phyloP scores from a whole-genome alignment of 148 eudicot genomes.

The Rhododendron simsii region DNA sequence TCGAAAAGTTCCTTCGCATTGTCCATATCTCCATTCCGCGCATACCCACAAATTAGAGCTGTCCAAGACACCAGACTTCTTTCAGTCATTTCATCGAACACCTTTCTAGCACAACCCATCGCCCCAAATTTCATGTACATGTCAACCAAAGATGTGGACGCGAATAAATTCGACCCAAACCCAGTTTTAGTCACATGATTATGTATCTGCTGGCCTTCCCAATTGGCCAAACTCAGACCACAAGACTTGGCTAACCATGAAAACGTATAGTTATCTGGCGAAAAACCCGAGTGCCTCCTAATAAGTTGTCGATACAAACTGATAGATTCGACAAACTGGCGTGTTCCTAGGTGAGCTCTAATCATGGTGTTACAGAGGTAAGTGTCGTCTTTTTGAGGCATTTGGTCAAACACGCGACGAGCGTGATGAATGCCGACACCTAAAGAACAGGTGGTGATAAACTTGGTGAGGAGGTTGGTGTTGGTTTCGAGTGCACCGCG shows the following conservation, averaged over 20 bases:
- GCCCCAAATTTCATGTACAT: slow-evolving; percentile 63
- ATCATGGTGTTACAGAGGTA: slow-evolving; percentile 64
- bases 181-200: slow-evolving; percentile 51
- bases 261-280: slow-evolving; percentile 61
- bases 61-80: slow-evolving; percentile 79
- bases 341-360: slow-evolving; percentile 39
- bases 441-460: slow-evolving; percentile 37
- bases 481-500: slow-evolving; percentile 44
- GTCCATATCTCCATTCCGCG: slow-evolving; percentile 48
- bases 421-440: slow-evolving; percentile 33
- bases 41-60: slow-evolving; percentile 62
- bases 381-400: slow-evolving; percentile 36
- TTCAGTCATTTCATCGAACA: slow-evolving; percentile 68
- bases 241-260: slow-evolving; percentile 54
- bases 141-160: slow-evolving; percentile 56
- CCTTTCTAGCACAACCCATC: slow-evolving; percentile 44
- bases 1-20: slow-evolving; percentile 43
- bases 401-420: slow-evolving; percentile 60
- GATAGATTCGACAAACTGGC: slow-evolving; percentile 37
- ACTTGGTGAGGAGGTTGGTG: slow-evolving; percentile 50
- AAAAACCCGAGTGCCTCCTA: slow-evolving; percentile 34
- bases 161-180: slow-evolving; percentile 48
- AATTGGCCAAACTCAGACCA: slow-evolving; percentile 24
- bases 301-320: slow-evolving; percentile 42
- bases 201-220: slow-evolving; percentile 60